Evolutionary conservation across 306 rosid genomes (phyloP).

Genomic region (Senna siamea): DNA sequence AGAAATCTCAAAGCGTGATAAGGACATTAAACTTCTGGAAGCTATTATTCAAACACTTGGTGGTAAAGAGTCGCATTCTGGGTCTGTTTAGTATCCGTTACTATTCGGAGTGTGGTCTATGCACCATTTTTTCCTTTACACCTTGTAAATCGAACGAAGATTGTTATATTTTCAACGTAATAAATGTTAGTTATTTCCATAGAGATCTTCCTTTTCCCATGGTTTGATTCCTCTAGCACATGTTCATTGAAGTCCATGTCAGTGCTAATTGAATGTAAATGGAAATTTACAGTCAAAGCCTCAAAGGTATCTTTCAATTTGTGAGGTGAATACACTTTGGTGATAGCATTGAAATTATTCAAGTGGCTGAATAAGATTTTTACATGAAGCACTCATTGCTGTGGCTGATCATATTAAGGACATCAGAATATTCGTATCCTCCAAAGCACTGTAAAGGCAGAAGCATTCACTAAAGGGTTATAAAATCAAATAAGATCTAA

Average conservation of each 20-base stretch:
- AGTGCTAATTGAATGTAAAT: not conserved
- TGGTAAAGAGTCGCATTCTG: constrained; percentile 54
- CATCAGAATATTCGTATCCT: too few relatives aligned
- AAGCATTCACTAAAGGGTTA: too few relatives aligned
- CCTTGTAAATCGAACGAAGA: constrained; percentile 43
- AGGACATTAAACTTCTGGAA: constrained; percentile 81
- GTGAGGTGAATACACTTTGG: not conserved
- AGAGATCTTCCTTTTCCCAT: constrained; percentile 4
- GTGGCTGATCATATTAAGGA: too few relatives aligned
- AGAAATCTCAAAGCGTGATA: constrained; percentile 83
- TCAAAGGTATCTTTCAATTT: not conserved
- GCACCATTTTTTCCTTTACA: not conserved
- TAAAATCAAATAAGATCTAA: too few relatives aligned
- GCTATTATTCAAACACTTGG: constrained; percentile 80
- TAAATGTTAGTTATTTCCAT: not conserved
- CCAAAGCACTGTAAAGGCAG: too few relatives aligned
- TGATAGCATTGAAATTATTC: not conserved
- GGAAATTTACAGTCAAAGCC: not conserved
- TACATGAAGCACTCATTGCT: too few relatives aligned
- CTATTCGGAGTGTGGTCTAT: constrained; percentile 16
- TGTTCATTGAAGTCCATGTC: not conserved
- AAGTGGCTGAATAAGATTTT: too few relatives aligned
- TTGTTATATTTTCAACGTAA: not conserved
- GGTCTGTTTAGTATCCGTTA: constrained; percentile 31
- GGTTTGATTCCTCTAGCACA: not conserved